Evolutionary conservation across 1,139 yeast genomes (phyloP).

Genomic region (Arxiozyma slooffiae): DNA sequence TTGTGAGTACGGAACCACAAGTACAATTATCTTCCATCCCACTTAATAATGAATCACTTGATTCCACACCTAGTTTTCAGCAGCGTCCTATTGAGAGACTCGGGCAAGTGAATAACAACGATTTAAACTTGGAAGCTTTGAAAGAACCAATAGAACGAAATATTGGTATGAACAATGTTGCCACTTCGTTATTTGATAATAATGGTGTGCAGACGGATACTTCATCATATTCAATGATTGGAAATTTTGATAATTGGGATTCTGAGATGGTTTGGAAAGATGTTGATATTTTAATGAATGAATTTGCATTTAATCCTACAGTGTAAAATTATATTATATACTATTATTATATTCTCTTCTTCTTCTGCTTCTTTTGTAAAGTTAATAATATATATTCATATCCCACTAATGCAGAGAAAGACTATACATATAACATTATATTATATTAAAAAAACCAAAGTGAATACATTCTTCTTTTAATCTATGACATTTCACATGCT

Average conservation of each 20-base stretch:
- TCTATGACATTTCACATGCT: too few relatives aligned
- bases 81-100: neutral
- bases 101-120: neutral
- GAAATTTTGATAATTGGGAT: slow-evolving; percentile 41
- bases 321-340: slow-evolving; percentile 1
- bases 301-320: slow-evolving; percentile 68
- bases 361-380: too few relatives aligned
- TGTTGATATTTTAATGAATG: slow-evolving; percentile 86
- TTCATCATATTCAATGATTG: slow-evolving; percentile 28
- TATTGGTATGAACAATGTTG: neutral
- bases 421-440: neutral
- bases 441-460: too few relatives aligned
- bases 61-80: neutral
- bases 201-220: slow-evolving; percentile 8
- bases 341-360: neutral
- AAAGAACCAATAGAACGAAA: neutral
- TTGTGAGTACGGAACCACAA: neutral
- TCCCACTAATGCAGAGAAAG: neutral
- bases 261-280: slow-evolving; percentile 79
- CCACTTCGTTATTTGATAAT: neutral
- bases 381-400: too few relatives aligned
- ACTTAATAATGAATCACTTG: neutral
- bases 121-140: neutral
- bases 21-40: neutral
- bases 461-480: too few relatives aligned